Conservation (phyloP, 108 stramenopile genomes). For the Nannochloropsis oceanica region DNA sequence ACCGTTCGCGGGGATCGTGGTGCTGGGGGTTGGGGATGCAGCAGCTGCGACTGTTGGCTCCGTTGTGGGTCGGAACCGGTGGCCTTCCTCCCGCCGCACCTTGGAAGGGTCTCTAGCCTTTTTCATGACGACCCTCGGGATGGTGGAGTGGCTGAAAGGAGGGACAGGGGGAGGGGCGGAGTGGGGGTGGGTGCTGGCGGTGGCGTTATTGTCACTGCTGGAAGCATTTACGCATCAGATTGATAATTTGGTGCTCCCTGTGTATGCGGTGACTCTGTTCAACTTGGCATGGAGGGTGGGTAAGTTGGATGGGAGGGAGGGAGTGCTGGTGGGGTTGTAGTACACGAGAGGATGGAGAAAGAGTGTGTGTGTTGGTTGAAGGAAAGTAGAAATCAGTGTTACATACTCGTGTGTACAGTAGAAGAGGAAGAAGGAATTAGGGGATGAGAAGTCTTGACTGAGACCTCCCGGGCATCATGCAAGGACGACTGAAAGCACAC, state of each 20-base stretch:
- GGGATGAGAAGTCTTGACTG: no score
- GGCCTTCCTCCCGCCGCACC: conserved; percentile 18
- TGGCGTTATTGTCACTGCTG: conserved; percentile 6
- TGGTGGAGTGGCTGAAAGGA: background rate
- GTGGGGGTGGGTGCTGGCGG: background rate
- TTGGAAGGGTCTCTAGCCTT: conserved; percentile 17
- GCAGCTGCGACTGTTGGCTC: conserved; percentile 14
- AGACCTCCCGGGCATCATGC: no score
- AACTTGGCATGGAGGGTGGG: background rate
- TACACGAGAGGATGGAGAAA: no score
- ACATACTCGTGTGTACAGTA: no score
- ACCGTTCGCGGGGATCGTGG: conserved; percentile 8
- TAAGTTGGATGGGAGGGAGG: background rate
- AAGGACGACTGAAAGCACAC: no score
- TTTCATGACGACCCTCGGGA: background rate
- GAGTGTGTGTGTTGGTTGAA: no score
- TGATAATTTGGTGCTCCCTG: conserved; percentile 13
- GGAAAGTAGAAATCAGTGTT: no score
- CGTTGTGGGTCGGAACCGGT: background rate
- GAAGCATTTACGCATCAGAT: conserved; percentile 22
- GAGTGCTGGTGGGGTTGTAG: background rate
- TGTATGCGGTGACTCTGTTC: background rate
- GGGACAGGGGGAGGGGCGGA: background rate
- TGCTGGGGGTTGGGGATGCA: conserved; percentile 17
- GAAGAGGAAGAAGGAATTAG: no score